Base-by-base conservation (phyloP, 768 basidiomycete genomes). In the Tubosaeta sp. region DNA sequence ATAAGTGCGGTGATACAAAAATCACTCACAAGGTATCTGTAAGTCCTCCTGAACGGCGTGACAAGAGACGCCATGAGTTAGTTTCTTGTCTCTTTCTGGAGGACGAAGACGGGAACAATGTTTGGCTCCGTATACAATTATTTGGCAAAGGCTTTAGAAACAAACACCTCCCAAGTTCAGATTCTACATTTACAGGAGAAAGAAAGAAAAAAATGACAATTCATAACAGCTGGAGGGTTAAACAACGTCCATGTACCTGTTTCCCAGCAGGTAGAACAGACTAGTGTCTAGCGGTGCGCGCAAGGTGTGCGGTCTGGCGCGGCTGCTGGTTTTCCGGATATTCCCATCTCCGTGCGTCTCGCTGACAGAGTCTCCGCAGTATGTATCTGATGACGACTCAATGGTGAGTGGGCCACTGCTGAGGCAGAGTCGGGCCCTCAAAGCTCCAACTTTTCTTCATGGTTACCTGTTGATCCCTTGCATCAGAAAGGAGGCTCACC, bases 21-120 rank as follows among this genome's bases (percentile, higher is more conserved):
- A 12, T 18, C 3, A 39, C 64, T 42, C 31, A 70, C 67, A 40
- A 68, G 57, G 48, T 67, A 68, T 59, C 54, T 59, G 40, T 67
- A 68, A 19, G 59, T 56, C 44, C 48, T 60, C 32, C 67, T 59
- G 24, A 68, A 65, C 2, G 69, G 68, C 16, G 64, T 58, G 34
- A 57, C 41, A 42, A 69, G 51, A 46, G 68, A 60, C 16, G 66
- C 62, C 67, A 68, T 70, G 6, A 10, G 14, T 52, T 31, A 3
- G 44, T 43, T 50, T 18, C 42, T 38, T 39, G 21, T 21, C 24
- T 19, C 21, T n/a, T 45, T 5, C 10, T 21, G 16, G 18, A 47
- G 49, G 63, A 50, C 41, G 41, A 34, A 48, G 53, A 57, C 59
- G 52, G 61, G 41, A 42, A 48, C 19, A 8, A 19, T 59, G 46